phyloP scores from a whole-genome alignment of 257 asterid genomes.

The Plantago major region DNA sequence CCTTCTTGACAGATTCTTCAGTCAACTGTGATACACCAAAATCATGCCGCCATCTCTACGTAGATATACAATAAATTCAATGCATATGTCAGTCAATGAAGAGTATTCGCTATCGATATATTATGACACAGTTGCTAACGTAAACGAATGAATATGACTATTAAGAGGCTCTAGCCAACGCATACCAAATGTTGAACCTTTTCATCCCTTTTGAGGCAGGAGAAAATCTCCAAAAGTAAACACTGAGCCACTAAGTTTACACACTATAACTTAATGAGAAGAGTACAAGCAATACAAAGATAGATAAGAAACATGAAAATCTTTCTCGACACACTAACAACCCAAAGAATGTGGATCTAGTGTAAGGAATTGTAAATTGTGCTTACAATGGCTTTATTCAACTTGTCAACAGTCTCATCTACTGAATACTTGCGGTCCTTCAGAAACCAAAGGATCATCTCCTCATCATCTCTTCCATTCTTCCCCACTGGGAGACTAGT shows the following conservation, averaged over 20 bases:
- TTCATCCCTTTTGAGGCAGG: neutral
- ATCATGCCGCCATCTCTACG: slow-evolving; percentile 71
- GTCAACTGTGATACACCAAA: slow-evolving; percentile 74
- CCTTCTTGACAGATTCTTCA: slow-evolving; percentile 54
- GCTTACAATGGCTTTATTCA: slow-evolving; percentile 83
- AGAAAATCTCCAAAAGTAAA: slow-evolving; percentile 2
- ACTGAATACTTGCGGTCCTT: slow-evolving; percentile 76
- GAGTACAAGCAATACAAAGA: neutral
- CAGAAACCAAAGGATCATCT: slow-evolving; percentile 88
- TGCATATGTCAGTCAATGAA: neutral
- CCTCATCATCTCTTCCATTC: slow-evolving; percentile 90
- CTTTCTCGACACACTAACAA: neutral
- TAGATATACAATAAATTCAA: slow-evolving; percentile 20
- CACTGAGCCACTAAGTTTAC: neutral
- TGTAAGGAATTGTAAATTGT: neutral
- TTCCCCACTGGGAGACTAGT: slow-evolving; percentile 73
- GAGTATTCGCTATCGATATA: neutral
- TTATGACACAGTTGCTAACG: neutral
- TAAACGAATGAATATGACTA: slow-evolving; percentile 13
- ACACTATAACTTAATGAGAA: neutral
- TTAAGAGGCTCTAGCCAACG: slow-evolving; percentile 13
- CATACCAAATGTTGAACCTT: neutral
- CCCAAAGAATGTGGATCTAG: neutral
- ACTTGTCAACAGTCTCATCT: slow-evolving; percentile 63
- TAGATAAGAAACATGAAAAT: neutral